Evolutionary conservation across 202 grass and related monocot species (phyloP), one percentile per base, ranked within the genome.

Genomic region (Saccharum hybrid): DNA sequence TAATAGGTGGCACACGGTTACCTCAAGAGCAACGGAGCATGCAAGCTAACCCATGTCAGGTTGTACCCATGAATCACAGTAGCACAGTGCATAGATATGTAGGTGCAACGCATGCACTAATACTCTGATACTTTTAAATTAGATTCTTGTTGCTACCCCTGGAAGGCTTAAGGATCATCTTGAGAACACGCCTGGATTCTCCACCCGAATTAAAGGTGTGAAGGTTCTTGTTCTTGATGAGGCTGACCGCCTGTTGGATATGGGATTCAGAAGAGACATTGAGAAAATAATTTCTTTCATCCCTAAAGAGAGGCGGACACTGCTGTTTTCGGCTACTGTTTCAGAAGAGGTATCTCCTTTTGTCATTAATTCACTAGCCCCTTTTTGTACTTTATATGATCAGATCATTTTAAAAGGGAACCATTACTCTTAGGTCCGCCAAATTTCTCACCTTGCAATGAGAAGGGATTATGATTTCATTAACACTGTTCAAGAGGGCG

Each of bases 201-300:
- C 77, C 41, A 75, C 75, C 77, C 79, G 96, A 69, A 89, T 99
- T 28, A 99, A 75, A 78, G 96, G 93, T 38, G 83, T 99, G 30
- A 99, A 96, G 45, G 86, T 96, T 76, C 89, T 99, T 85, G 86
- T 99, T 86, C 90, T 99, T 71, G 96, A 99, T 88, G 96, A 99
- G 90, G 96, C 96, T 67, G 96, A 99, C 72, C 93, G 87, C 72
- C 80, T 99, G 67, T 86, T 99, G 63, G 96, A 99, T 90, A 99
- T 99, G 96, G 93, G 96, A 77, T 99, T 99, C 75, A 87, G 88
- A 60, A 99, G 81, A 81, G 96, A 96, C 74, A 96, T 99, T 79
- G 96, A 96, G 82, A 96, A 87, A 82, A 96, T 99, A 78, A 82
- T 99, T 78, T 33, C 87, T 67, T 81, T 81, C 68, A 85, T 96